Percentiles rank a stretch among this genome's conserved stretches.
Conservation (phyloP, 2,329 filamentous ascomycete species). For the Ascochyta viciae-villosae region DNA sequence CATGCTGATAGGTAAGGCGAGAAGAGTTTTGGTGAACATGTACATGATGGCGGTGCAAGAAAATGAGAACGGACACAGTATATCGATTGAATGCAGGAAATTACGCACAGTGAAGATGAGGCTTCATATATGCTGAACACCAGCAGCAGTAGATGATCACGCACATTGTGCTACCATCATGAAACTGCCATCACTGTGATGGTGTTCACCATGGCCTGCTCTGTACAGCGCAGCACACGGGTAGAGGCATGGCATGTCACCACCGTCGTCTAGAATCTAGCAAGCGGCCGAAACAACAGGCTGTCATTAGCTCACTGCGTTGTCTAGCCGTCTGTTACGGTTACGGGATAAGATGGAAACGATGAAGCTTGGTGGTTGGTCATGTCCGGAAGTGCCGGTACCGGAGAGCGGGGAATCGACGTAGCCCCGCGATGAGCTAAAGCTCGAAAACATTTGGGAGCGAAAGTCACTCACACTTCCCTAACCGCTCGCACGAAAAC, state of each 20-base stretch:
- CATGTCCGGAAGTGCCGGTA: background rate
- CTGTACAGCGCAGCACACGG: background rate
- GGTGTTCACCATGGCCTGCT: background rate
- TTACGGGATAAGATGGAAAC: too few relatives aligned
- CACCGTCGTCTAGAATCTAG: background rate
- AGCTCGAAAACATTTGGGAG: slow-evolving; percentile 14
- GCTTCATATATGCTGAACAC: too few relatives aligned
- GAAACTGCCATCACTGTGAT: background rate
- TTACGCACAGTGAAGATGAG: too few relatives aligned
- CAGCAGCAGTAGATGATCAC: background rate
- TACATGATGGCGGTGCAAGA: background rate
- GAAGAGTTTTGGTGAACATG: background rate
- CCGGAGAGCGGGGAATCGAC: slow-evolving; percentile 9
- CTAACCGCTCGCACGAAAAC: slow-evolving; percentile 4
- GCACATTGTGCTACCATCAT: background rate
- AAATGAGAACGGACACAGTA: too few relatives aligned
- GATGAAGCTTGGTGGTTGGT: background rate
- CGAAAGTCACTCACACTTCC: background rate
- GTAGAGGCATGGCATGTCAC: background rate
- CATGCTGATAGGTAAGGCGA: background rate
- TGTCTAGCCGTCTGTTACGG: background rate
- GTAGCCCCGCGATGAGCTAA: slow-evolving; percentile 13
- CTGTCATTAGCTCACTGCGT: background rate
- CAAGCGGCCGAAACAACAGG: background rate
- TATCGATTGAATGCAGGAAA: too few relatives aligned